Evolutionary conservation across 2,329 filamentous ascomycete species (phyloP), one percentile per base, ranked within the genome.

Genomic region (Triangularia verruculosa): DNA sequence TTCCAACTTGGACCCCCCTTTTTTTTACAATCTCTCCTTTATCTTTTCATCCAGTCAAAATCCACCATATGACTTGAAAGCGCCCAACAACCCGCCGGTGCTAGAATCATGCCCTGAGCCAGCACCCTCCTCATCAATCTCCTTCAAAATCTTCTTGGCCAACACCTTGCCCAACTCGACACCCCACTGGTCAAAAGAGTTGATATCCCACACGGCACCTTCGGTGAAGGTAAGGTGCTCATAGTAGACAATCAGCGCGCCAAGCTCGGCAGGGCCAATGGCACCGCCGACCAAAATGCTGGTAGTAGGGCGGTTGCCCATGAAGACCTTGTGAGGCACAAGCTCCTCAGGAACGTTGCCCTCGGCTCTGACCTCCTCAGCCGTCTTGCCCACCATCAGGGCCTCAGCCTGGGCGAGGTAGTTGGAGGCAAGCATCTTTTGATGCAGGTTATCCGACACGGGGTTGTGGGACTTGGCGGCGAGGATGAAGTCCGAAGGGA

Each of bases 111-210:
- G 95, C 64, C 84, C 86, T 64, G 81, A 81, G 61, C 88, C 88
- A 71, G 86, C 87, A 66, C 86, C 91, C n/a, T 84, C 78, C 74
- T 89, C 84, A 69, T 97, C 93, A 64, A 99, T 85, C 83, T 99
- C 95, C 73, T 79, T 78, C 72, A 92, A 89, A 68, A 93, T 93
- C 82, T 92, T 93, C 88, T 94, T 98, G 66, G 95, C 95, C 70
- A 99, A 82, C 47, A 90, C 88, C 89, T 99, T 99, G 78, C 95
- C 95, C 67, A 99, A 83, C 84, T 99, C 95, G 53, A 99, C 95
- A 80, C 95, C 95, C 95, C 95, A 99, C 84, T 99, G 95, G 81
- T 99, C 95, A 76, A 98, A 99, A 74, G 89, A 93, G 87, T 99
- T 99, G 84, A 99, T 97, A 82, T 98, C 96, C 95, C 95, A 99